Conservation (phyloP, 1,139 yeast species). For the Pichia sp. region DNA sequence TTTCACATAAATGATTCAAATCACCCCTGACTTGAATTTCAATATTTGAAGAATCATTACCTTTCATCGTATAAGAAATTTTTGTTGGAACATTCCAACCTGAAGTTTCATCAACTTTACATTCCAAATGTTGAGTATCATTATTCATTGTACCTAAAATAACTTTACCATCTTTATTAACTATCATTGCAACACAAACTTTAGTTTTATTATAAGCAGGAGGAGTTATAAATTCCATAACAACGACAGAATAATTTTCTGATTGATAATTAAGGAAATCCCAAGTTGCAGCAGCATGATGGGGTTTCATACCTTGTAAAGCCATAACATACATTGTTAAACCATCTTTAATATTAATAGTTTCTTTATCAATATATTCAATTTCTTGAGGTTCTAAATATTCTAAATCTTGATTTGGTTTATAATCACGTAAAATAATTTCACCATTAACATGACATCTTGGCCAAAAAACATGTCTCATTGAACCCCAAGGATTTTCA, state of each 20-base stretch:
- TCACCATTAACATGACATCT: slow-evolving; percentile 67
- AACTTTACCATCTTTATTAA: slow-evolving; percentile 53
- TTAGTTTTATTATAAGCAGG: slow-evolving; percentile 76
- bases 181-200: slow-evolving; percentile 73
- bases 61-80: slow-evolving; percentile 52
- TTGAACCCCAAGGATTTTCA: slow-evolving; percentile 89
- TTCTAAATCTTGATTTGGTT: slow-evolving; percentile 16
- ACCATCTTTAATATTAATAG: slow-evolving; percentile 20
- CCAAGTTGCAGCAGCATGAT: slow-evolving; percentile 97
- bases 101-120: slow-evolving; percentile 64
- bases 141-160: slow-evolving; percentile 64
- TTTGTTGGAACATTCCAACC: slow-evolving; percentile 88
- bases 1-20: slow-evolving; percentile 60
- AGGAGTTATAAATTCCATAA: slow-evolving; percentile 97
- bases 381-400: slow-evolving; percentile 15
- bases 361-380: slow-evolving; percentile 15
- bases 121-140: slow-evolving; percentile 53
- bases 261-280: slow-evolving; percentile 89
- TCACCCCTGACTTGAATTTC: slow-evolving; percentile 47
- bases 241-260: slow-evolving; percentile 61
- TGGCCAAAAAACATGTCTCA: slow-evolving; percentile 98
- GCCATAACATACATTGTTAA: slow-evolving; percentile 84
- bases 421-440: slow-evolving; percentile 30
- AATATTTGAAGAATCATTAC: slow-evolving; percentile 32
- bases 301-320: slow-evolving; percentile 98